Evolutionary conservation across 306 rosid species (phyloP).

Genomic region (Lathyrus aphaca): DNA sequence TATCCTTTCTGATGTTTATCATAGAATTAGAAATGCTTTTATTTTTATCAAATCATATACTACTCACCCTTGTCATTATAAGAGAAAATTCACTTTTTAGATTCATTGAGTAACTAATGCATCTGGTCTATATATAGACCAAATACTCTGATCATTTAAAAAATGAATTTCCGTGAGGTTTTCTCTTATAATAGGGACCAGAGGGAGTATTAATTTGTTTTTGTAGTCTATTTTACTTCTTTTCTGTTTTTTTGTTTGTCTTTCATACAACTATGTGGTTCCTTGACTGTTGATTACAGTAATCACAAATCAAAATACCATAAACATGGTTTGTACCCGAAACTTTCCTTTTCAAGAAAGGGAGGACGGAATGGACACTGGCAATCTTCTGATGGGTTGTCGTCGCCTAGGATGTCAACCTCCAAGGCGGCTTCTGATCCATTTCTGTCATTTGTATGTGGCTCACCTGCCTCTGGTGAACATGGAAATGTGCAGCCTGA

Average conservation of each 20-base stretch:
- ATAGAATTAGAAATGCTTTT: background rate
- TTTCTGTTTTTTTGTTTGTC: background rate
- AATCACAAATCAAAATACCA: slow-evolving; percentile 44
- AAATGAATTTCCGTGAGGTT: no score
- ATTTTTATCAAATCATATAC: background rate
- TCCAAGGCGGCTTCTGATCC: slow-evolving; percentile 60
- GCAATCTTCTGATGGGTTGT: slow-evolving; percentile 24
- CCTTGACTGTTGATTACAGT: background rate
- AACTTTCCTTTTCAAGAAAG: slow-evolving; percentile 54
- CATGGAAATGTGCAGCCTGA: slow-evolving; percentile 42
- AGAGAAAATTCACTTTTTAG: no score
- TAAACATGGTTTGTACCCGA: slow-evolving; percentile 49
- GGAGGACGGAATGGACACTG: slow-evolving; percentile 46
- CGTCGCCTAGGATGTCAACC: slow-evolving; percentile 43
- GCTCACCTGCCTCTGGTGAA: slow-evolving; percentile 35
- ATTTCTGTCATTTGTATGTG: slow-evolving; percentile 57
- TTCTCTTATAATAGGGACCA: no score
- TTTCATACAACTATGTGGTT: background rate
- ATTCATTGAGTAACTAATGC: no score
- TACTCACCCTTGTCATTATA: no score
- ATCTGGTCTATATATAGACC: no score
- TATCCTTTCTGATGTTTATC: slow-evolving; percentile 44
- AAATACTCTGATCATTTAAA: no score
- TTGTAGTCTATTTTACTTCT: background rate
- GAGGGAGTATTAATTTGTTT: background rate